A percentile compares a stretch with the other conserved stretches of the same genome.
Conservation (phyloP, 805 yeast species). For the Kluyveromyces lactis region DNA sequence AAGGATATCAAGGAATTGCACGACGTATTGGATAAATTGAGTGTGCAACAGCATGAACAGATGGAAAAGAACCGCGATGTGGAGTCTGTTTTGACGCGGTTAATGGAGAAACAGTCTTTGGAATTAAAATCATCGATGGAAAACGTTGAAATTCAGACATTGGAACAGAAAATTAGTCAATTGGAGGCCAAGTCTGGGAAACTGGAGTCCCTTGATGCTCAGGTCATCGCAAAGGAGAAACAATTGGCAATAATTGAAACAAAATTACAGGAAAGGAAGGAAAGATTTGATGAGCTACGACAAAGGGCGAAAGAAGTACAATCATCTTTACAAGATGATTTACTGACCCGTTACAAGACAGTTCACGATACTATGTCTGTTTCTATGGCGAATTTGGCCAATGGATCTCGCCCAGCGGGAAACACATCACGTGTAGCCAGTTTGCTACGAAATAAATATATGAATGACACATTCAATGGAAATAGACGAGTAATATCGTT, state of each 20-base stretch:
- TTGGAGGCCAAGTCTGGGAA: not conserved
- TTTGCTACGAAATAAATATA: constrained; percentile 7
- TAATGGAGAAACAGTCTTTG: not conserved
- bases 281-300: constrained; percentile 3
- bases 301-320: constrained; percentile 5
- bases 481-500: constrained; percentile 8
- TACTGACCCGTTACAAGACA: constrained; percentile 6
- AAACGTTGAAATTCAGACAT: not conserved
- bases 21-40: constrained; percentile 5
- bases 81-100: not conserved
- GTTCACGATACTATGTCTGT: constrained; percentile 7
- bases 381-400: constrained; percentile 4
- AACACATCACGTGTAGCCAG: constrained; percentile 5
- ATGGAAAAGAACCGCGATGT: not conserved
- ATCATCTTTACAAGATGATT: constrained; percentile 2
- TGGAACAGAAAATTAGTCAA: not conserved
- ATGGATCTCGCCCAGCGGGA: not conserved
- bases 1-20: constrained; percentile 9
- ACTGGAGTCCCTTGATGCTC: constrained; percentile 1
- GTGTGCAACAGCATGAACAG: constrained; percentile 3
- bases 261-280: constrained; percentile 2
- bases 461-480: constrained; percentile 1
- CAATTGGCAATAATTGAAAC: constrained; percentile 7
- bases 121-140: not conserved
- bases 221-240: constrained; percentile 6